phyloP scores from a whole-genome alignment of 345 rosid genomes.

The Eucalyptus sp. region DNA sequence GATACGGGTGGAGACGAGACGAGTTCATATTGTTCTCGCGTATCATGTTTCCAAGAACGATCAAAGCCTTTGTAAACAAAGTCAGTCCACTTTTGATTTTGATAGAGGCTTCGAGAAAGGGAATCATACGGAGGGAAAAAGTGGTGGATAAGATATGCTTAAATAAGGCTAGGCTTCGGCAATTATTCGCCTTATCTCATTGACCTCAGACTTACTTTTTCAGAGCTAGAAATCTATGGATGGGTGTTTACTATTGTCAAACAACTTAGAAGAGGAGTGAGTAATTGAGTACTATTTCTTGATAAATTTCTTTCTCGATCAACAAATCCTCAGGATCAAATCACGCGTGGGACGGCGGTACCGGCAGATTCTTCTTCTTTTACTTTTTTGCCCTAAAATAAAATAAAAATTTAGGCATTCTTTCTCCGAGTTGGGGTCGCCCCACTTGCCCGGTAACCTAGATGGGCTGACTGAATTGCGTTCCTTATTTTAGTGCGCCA shows the following conservation, averaged over 20 bases:
- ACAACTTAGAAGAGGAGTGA: background rate
- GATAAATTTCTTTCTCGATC: background rate
- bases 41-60: background rate
- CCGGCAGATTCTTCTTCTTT: background rate
- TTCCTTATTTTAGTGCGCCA: rapidly evolving
- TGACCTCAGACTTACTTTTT: background rate
- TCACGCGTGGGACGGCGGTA: background rate
- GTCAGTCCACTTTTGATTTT: background rate
- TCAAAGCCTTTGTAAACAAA: background rate
- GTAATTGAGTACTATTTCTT: background rate
- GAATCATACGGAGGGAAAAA: background rate
- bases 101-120: background rate
- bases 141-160: background rate
- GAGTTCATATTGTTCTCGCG: background rate
- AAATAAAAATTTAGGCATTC: background rate
- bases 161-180: background rate
- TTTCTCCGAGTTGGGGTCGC: background rate
- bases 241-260: background rate
- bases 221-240: background rate
- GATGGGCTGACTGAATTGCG: no score
- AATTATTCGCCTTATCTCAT: background rate
- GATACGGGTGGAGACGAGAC: background rate
- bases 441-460: no score
- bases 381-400: background rate
- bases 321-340: background rate